Percentiles rank a stretch among this genome's conserved stretches.
phyloP scores from a whole-genome alignment of 78 protist species.

The Anaeramoeba ignava region DNA sequence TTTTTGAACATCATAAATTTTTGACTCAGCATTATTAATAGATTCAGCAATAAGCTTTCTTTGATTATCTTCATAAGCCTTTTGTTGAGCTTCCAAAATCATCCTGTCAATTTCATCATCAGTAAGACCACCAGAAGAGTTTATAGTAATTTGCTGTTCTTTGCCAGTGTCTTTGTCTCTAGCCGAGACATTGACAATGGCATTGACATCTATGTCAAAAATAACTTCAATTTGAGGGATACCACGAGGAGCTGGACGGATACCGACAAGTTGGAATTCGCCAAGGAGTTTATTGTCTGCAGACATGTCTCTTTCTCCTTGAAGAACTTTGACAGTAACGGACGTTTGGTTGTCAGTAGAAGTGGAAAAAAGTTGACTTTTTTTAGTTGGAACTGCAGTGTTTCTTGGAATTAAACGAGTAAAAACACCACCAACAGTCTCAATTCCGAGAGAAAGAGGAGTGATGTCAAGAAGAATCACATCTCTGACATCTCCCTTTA shows the following conservation, averaged over 20 bases:
- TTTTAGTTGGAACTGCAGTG: slow-evolving; percentile 74
- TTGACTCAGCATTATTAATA: too few species aligned
- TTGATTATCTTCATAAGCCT: too few species aligned
- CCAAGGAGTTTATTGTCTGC: slow-evolving; percentile 88
- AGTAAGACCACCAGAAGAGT: slow-evolving; percentile 81
- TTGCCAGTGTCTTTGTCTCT: slow-evolving; percentile 92
- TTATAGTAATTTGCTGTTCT: slow-evolving; percentile 61
- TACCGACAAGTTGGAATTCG: slow-evolving; percentile 57
- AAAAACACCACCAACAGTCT: slow-evolving; percentile 83
- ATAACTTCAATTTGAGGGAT: slow-evolving; percentile 24
- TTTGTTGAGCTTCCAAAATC: slow-evolving; percentile 71
- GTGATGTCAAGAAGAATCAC: slow-evolving; percentile 86
- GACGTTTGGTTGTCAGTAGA: slow-evolving; percentile 13
- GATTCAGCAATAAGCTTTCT: too few species aligned
- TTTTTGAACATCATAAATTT: too few species aligned
- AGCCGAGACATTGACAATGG: slow-evolving; percentile 80
- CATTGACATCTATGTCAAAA: slow-evolving; percentile 84
- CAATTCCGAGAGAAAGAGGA: slow-evolving; percentile 90
- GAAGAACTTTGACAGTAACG: slow-evolving; percentile 91
- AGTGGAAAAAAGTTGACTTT: slow-evolving; percentile 15
- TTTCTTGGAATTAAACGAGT: slow-evolving; percentile 72
- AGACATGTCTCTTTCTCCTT: slow-evolving; percentile 98
- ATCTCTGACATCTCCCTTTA: slow-evolving; percentile 69
- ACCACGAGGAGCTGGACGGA: slow-evolving; percentile 9
- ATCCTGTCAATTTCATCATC: slow-evolving; percentile 79